phyloP scores from a whole-genome alignment of 768 basidiomycete genomes.

The Serendipita sp. region DNA sequence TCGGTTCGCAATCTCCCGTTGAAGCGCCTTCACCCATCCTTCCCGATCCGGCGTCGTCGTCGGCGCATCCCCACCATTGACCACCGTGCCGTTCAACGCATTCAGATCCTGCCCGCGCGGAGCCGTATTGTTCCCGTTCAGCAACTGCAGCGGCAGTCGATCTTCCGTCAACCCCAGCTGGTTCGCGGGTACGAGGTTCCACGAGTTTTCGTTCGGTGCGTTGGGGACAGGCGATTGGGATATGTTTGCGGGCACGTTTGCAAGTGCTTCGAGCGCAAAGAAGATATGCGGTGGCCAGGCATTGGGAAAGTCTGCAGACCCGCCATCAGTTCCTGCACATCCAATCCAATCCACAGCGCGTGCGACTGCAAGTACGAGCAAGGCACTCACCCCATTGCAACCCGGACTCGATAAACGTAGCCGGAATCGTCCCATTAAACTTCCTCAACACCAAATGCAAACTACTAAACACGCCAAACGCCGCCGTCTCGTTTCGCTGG shows the following conservation, averaged over 20 bases:
- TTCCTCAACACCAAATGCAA: constrained; percentile 53
- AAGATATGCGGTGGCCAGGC: constrained; percentile 80
- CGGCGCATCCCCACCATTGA: constrained; percentile 45
- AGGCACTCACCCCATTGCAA: constrained; percentile 47
- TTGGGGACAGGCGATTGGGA: constrained; percentile 41
- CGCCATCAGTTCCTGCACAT: too few relatives aligned
- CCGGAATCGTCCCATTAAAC: constrained; percentile 78
- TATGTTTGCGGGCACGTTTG: constrained; percentile 55
- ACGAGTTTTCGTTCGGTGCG: constrained; percentile 37
- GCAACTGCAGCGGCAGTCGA: constrained; percentile 52
- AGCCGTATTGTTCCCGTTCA: constrained; percentile 33
- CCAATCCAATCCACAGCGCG: too few relatives aligned
- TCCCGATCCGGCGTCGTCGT: constrained; percentile 35
- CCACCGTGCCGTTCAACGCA: constrained; percentile 34
- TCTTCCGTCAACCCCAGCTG: constrained; percentile 66
- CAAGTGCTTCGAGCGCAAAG: constrained; percentile 63
- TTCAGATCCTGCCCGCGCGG: constrained; percentile 44
- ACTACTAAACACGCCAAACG: constrained; percentile 58
- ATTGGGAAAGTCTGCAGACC: constrained; percentile 40
- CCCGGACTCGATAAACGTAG: constrained; percentile 63
- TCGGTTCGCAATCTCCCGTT: constrained; percentile 67
- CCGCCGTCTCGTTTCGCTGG: constrained; percentile 35
- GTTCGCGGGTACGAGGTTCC: constrained; percentile 54
- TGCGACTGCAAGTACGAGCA: too few relatives aligned
- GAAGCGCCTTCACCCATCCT: constrained; percentile 48